phyloP scores from a whole-genome alignment of 345 rosid genomes.

The Brassica rapa region DNA sequence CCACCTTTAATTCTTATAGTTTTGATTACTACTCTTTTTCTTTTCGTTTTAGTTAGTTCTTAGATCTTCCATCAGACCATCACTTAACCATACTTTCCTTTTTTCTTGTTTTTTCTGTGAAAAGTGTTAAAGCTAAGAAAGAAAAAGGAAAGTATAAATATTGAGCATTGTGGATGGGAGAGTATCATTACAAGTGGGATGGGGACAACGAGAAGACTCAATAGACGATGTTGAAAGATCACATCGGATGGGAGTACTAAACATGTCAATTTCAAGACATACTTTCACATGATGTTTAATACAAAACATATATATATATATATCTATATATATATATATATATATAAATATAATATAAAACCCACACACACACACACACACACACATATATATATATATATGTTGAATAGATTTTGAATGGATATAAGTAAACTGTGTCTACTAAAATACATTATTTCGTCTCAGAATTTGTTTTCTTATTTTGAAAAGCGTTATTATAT shows the following conservation, averaged over 20 bases:
- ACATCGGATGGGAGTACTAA: constrained; percentile 23
- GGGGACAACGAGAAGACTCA: constrained; percentile 27
- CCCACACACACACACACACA: too few species aligned
- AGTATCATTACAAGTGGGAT: constrained; percentile 7
- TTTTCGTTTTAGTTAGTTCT: not conserved
- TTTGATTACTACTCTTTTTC: not conserved
- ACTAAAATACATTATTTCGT: not conserved
- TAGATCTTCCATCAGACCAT: not conserved
- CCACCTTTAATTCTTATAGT: not conserved
- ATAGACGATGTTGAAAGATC: constrained; percentile 14
- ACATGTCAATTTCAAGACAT: constrained; percentile 6
- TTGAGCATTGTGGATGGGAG: not conserved
- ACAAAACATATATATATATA: not conserved
- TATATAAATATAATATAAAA: not conserved
- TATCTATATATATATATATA: not conserved
- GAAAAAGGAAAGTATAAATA: not conserved
- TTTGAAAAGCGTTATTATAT: not conserved
- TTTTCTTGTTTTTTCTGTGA: not conserved
- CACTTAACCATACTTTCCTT: not conserved
- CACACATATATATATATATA: not conserved
- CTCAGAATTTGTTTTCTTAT: not conserved
- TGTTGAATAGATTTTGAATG: not conserved
- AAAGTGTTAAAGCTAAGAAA: not conserved
- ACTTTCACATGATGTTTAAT: constrained; percentile 5
- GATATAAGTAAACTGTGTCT: not conserved